Percentiles rank a stretch among this genome's conserved stretches.
Evolutionary conservation across 1,284 basidiomycete species (phyloP).

Genomic region (Ganoderma lingzhi): DNA sequence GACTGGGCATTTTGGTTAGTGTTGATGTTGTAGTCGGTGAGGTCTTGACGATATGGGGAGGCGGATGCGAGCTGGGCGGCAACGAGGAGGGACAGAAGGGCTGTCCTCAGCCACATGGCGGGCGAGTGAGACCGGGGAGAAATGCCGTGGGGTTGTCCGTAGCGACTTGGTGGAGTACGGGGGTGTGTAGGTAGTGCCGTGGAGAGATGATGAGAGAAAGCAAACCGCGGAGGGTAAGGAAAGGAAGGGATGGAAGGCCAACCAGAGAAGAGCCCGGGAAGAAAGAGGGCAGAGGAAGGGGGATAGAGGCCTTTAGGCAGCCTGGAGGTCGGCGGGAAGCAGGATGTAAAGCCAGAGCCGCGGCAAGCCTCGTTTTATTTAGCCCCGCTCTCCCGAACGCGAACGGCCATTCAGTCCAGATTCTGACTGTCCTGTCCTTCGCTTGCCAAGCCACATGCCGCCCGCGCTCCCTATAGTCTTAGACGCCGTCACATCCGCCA

Average conservation of each 20-base stretch:
- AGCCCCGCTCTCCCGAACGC: constrained; percentile 31
- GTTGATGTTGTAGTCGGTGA: constrained; percentile 87
- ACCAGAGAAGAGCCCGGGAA: constrained; percentile 27
- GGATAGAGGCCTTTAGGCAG: constrained; percentile 7
- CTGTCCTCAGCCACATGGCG: constrained; percentile 44
- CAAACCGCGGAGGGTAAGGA: constrained; percentile 34
- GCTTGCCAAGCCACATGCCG: constrained; percentile 20
- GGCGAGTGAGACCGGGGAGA: constrained; percentile 20
- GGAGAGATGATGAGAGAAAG: constrained; percentile 23
- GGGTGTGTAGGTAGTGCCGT: constrained; percentile 13
- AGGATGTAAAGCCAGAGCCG: constrained; percentile 30
- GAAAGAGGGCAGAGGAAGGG: constrained; percentile 19
- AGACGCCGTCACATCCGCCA: too few species aligned
- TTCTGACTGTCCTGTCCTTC: constrained; percentile 23
- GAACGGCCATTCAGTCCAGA: constrained; percentile 26
- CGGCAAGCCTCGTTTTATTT: constrained; percentile 42
- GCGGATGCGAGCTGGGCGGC: constrained; percentile 45
- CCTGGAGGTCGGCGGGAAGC: constrained; percentile 35
- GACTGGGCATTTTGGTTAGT: constrained; percentile 77
- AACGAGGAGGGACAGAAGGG: constrained; percentile 41
- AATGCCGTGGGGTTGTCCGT: constrained; percentile 25
- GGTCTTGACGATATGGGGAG: constrained; percentile 80
- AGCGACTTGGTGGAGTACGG: constrained; percentile 1
- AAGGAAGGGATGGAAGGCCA: constrained; percentile 32
- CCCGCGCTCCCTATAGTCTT: constrained; percentile 9